Evolutionary conservation across 1,139 yeast genomes (phyloP).

Genomic region (Entelexis paramagnoliae): DNA sequence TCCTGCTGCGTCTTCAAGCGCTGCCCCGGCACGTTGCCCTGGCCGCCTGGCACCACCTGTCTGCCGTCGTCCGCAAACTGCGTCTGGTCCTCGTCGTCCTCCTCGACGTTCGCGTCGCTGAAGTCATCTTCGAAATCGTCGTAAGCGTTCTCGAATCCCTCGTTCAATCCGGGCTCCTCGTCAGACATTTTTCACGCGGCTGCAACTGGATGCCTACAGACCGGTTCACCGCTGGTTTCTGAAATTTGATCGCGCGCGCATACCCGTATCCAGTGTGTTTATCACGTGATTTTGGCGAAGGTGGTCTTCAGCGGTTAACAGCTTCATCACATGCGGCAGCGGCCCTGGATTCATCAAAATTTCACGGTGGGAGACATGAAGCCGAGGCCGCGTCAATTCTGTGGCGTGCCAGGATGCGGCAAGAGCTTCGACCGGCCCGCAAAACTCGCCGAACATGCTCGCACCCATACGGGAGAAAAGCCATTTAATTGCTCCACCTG

Average conservation of each 20-base stretch:
- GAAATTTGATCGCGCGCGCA: not conserved
- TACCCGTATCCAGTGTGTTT: not conserved
- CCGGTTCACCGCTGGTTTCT: not conserved
- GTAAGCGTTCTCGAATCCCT: slow-evolving; percentile 58
- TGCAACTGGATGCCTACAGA: not conserved
- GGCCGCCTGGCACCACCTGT: slow-evolving; percentile 40
- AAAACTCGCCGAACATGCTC: slow-evolving; percentile 63
- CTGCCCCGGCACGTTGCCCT: slow-evolving; percentile 21
- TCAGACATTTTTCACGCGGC: slow-evolving; percentile 27
- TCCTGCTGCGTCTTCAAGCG: slow-evolving; percentile 64
- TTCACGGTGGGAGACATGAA: slow-evolving; percentile 13
- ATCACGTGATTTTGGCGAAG: not conserved
- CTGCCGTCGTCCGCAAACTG: slow-evolving; percentile 65
- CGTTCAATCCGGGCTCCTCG: slow-evolving; percentile 48
- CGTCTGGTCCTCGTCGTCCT: slow-evolving; percentile 32
- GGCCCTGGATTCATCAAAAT: not conserved
- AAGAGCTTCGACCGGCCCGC: slow-evolving; percentile 78
- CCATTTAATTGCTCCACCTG: slow-evolving; percentile 67
- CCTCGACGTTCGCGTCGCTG: slow-evolving; percentile 50
- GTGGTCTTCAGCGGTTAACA: not conserved
- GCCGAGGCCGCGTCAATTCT: slow-evolving; percentile 44
- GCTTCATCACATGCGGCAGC: not conserved
- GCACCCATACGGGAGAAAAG: slow-evolving; percentile 68
- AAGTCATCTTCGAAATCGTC: slow-evolving; percentile 72
- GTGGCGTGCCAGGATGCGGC: slow-evolving; percentile 44